These are phyloP conservation scores for Beauveria medogensis DNA, from an alignment of 2,329 filamentous ascomycete genomes.

Conservation along the genomic window DNA sequence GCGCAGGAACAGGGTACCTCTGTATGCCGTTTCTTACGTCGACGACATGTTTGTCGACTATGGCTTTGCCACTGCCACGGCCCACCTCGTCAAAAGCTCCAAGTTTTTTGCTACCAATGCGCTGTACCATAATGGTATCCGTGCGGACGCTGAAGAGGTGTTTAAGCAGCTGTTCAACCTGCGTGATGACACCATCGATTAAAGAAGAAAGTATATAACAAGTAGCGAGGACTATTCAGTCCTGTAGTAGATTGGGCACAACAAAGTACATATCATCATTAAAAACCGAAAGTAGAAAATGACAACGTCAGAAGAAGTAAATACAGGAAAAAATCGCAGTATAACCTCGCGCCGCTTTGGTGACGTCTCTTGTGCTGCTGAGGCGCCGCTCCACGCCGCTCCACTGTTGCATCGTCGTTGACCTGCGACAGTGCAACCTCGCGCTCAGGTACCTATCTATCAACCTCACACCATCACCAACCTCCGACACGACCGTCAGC, in stretches of 20 bases:
- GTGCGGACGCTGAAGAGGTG: constrained; percentile 66
- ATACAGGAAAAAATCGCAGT: background rate
- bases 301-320: background rate
- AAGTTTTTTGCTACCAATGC: constrained; percentile 80
- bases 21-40: constrained; percentile 75
- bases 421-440: background rate
- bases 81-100: constrained; percentile 62
- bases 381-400: background rate
- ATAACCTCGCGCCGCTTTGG: background rate
- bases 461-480: background rate
- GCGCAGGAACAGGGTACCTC: constrained; percentile 68
- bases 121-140: constrained; percentile 79
- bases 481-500: background rate
- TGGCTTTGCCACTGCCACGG: constrained; percentile 64
- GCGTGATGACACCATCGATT: constrained; percentile 60
- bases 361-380: background rate
- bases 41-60: constrained; percentile 93
- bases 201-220: constrained; percentile 6
- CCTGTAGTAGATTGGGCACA: background rate
- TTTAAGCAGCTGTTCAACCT: constrained; percentile 68
- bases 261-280: background rate
- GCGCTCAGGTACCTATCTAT: background rate
- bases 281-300: background rate
- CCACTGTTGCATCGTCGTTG: background rate
- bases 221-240: background rate